Conservation (phyloP, 192 early-diverging fungal genomes). For the Gorgonomyces haynaldii region DNA sequence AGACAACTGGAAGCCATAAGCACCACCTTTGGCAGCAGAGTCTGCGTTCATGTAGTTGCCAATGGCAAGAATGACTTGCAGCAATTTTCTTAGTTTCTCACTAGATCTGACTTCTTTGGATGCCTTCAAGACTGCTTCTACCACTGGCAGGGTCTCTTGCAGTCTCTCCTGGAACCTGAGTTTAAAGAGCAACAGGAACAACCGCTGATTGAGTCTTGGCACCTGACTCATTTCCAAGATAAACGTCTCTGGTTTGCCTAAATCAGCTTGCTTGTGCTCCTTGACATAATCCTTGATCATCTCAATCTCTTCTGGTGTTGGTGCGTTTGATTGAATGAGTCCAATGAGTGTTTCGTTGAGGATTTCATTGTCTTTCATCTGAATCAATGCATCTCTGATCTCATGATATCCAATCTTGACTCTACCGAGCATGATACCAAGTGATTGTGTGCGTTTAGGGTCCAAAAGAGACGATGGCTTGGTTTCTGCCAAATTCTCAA, state of each 20-base stretch:
- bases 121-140: constrained; percentile 8
- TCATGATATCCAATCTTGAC: constrained; percentile 12
- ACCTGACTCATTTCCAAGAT: constrained; percentile 19
- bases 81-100: constrained; percentile 9
- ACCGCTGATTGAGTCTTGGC: constrained; percentile 12
- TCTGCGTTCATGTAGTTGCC: constrained; percentile 29
- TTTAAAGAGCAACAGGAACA: constrained; percentile 14
- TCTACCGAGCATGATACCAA: constrained; percentile 23
- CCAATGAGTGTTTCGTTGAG: constrained; percentile 9
- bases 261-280: constrained; percentile 13
- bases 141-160: constrained; percentile 15
- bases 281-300: constrained; percentile 19
- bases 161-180: constrained; percentile 12
- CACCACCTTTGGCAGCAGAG: constrained; percentile 12
- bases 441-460: constrained; percentile 1
- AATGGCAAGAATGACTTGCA: constrained; percentile 22
- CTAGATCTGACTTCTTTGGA: constrained; percentile 19
- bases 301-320: constrained; percentile 13
- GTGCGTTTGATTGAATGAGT: constrained; percentile 4
- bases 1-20: constrained; percentile 18
- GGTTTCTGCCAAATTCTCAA: background rate
- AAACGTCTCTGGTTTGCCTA: constrained; percentile 18
- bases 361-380: constrained; percentile 9
- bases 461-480: constrained; percentile 11
- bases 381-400: constrained; percentile 9